A percentile compares a stretch with the other conserved stretches of the same genome.
Evolutionary conservation across 2,329 filamentous ascomycete species (phyloP).

Genomic region (Aspergillus hiratsukae): DNA sequence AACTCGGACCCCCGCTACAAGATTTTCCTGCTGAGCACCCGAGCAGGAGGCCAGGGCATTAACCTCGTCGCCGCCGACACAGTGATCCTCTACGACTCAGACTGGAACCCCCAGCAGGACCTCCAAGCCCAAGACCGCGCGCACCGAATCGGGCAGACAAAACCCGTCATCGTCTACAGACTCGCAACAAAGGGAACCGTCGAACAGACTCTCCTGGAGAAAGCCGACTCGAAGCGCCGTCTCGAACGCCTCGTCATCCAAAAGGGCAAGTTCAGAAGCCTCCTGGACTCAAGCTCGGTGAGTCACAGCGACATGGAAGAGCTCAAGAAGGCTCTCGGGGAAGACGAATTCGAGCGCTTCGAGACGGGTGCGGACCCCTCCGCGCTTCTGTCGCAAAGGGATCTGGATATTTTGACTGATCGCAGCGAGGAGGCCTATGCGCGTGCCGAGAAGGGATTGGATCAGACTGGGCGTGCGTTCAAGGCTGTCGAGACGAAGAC

Average conservation of each 20-base stretch:
- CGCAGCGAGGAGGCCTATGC: slow-evolving; percentile 63
- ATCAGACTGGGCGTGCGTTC: slow-evolving; percentile 54
- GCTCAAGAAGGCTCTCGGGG: slow-evolving; percentile 59
- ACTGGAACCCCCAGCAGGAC: slow-evolving; percentile 97
- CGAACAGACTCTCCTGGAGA: slow-evolving; percentile 79
- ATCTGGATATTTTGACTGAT: slow-evolving; percentile 76
- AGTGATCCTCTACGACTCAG: slow-evolving; percentile 81
- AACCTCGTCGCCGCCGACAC: slow-evolving; percentile 90
- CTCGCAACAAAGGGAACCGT: slow-evolving; percentile 91
- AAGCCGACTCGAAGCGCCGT: slow-evolving; percentile 84
- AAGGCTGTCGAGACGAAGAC: slow-evolving; percentile 75
- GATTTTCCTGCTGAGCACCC: slow-evolving; percentile 82
- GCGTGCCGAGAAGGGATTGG: slow-evolving; percentile 72
- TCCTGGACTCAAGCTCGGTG: slow-evolving; percentile 53
- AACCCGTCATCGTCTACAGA: slow-evolving; percentile 88
- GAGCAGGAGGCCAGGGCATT: slow-evolving; percentile 92
- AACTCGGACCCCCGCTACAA: slow-evolving; percentile 62
- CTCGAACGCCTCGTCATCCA: slow-evolving; percentile 94
- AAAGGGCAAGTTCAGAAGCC: slow-evolving; percentile 76
- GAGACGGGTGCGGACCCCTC: slow-evolving; percentile 53
- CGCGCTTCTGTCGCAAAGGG: slow-evolving; percentile 67
- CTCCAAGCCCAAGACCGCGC: slow-evolving; percentile 93
- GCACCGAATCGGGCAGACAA: slow-evolving; percentile 89
- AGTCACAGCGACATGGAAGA: slow-evolving; percentile 54
- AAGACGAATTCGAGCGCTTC: slow-evolving; percentile 67